Evolutionary conservation across 139 green algal species (phyloP).

Genomic region (Tetratostichococcus sp.): DNA sequence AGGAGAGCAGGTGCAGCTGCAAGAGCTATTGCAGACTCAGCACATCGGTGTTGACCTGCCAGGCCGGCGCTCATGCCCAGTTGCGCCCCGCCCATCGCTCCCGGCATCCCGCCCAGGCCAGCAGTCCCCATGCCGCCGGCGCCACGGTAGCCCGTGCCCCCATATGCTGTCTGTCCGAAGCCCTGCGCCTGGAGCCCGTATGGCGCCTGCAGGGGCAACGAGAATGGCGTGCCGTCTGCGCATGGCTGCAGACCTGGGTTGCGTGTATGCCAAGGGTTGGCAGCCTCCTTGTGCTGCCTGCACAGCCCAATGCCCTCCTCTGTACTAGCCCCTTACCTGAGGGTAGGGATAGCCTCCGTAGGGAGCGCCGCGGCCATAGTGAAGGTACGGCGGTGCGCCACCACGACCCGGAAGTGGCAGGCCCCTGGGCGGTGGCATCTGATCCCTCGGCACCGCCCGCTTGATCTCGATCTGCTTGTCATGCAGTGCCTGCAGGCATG

Average conservation of each 20-base stretch:
- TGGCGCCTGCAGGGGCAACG: too few relatives aligned
- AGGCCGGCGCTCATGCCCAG: neutral
- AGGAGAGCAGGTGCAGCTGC: too few relatives aligned
- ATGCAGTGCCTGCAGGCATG: conserved; percentile 79
- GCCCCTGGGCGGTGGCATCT: conserved; percentile 56
- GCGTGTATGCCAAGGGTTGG: too few relatives aligned
- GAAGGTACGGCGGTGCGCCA: neutral
- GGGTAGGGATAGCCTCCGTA: neutral
- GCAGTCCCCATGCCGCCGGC: neutral
- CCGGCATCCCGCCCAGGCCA: neutral
- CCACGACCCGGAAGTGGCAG: neutral
- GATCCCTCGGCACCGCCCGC: conserved; percentile 78
- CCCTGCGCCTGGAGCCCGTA: neutral
- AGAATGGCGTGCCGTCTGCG: too few relatives aligned
- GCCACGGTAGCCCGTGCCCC: neutral
- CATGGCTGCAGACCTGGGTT: too few relatives aligned
- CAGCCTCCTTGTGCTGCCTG: neutral
- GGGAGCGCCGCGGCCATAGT: neutral
- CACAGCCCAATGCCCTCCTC: neutral
- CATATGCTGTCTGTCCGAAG: neutral
- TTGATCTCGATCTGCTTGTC: conserved; percentile 96
- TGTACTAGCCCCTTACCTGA: neutral
- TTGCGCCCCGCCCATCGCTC: neutral
- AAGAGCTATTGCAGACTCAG: too few relatives aligned
- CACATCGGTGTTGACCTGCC: too few relatives aligned